These are phyloP conservation scores for Anthracocystis walkeri DNA, from an alignment of 1,284 basidiomycete species.

Conservation along the genomic window DNA sequence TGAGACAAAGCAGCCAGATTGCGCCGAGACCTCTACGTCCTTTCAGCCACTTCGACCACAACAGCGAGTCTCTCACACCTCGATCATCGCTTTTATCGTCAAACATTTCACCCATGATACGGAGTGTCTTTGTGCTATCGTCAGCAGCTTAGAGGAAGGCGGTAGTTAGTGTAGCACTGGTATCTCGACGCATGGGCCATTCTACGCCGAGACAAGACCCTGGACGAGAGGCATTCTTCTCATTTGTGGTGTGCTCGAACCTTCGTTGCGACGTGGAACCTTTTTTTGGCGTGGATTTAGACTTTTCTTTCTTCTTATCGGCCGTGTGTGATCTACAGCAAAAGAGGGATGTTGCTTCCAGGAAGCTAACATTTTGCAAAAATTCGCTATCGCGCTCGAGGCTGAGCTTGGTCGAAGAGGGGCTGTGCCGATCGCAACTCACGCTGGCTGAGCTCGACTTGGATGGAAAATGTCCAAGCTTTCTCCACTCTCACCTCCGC, in stretches of 20 bases:
- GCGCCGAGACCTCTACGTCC: background rate
- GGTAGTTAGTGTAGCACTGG: background rate
- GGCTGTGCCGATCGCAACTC: conserved; percentile 41
- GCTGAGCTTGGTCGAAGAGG: background rate
- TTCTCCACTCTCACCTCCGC: conserved; percentile 22
- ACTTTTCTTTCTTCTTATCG: conserved; percentile 31
- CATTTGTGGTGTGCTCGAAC: conserved; percentile 21
- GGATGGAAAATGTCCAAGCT: conserved; percentile 20
- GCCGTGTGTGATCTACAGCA: conserved; percentile 15
- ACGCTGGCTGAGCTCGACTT: conserved; percentile 9
- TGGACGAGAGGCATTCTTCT: background rate
- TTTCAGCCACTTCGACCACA: background rate
- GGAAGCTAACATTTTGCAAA: background rate
- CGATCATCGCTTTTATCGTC: background rate
- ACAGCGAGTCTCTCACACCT: background rate
- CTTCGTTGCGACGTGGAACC: conserved; percentile 38
- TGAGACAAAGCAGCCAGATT: background rate
- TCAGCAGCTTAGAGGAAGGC: background rate
- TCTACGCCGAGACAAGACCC: conserved; percentile 6
- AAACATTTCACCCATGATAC: background rate
- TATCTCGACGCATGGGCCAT: conserved; percentile 10
- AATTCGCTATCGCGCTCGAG: background rate
- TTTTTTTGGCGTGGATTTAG: conserved; percentile 4
- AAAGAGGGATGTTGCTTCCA: background rate
- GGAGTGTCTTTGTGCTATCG: background rate